phyloP scores from a whole-genome alignment of 2,329 filamentous ascomycete species.

The Didymella sp. region DNA sequence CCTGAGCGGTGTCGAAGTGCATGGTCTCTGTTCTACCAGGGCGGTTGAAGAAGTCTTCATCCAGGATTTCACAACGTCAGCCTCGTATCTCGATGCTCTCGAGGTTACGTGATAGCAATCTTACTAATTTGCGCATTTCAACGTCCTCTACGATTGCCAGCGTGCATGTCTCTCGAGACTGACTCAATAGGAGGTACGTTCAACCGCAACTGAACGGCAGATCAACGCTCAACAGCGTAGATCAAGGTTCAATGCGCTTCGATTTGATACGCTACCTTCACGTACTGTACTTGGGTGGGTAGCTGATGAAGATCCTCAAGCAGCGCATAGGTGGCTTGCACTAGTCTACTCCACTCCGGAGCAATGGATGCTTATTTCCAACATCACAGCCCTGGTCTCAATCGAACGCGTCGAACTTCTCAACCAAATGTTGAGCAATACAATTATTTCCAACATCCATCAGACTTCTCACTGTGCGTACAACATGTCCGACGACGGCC shows the following conservation, averaged over 20 bases:
- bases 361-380: background rate
- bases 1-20: background rate
- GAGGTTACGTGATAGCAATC: background rate
- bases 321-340: background rate
- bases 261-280: background rate
- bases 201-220: background rate
- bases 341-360: slow-evolving; percentile 7
- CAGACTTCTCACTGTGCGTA: too few species aligned
- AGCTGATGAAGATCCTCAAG: background rate
- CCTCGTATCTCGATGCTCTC: slow-evolving; percentile 2
- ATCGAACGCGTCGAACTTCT: too few species aligned
- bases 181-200: background rate
- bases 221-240: background rate
- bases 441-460: background rate
- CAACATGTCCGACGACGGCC: background rate
- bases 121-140: background rate
- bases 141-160: too few species aligned
- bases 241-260: background rate
- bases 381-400: background rate
- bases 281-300: background rate
- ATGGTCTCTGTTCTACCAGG: background rate
- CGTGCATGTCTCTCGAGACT: background rate
- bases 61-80: slow-evolving; percentile 5
- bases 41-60: slow-evolving; percentile 4
- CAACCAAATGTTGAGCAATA: background rate